phyloP scores from a whole-genome alignment of 768 basidiomycete genomes.

The Pisolithus sp. region DNA sequence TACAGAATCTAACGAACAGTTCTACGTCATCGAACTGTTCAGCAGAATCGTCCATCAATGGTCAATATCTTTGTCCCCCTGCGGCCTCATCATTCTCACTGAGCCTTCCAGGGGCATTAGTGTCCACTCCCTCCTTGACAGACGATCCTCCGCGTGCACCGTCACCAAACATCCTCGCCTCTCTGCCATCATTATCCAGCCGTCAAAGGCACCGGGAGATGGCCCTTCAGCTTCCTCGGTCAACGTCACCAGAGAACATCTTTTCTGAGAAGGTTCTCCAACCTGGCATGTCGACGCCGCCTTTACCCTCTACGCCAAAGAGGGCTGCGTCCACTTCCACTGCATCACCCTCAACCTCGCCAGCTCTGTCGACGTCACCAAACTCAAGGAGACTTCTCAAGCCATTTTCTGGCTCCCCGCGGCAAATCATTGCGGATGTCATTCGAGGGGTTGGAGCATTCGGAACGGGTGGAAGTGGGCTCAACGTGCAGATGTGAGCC shows the following conservation, averaged over 20 bases:
- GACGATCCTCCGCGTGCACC: slow-evolving; percentile 11
- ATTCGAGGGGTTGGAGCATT: slow-evolving; percentile 40
- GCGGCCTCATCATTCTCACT: slow-evolving; percentile 21
- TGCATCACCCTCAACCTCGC: slow-evolving; percentile 5
- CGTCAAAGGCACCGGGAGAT: slow-evolving; percentile 6
- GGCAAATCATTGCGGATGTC: slow-evolving; percentile 30
- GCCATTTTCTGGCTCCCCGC: slow-evolving; percentile 11
- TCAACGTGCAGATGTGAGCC: slow-evolving; percentile 1
- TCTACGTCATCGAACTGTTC: slow-evolving; percentile 16
- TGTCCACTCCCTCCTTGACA: slow-evolving; percentile 3
- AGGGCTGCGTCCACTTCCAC: background rate
- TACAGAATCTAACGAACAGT: slow-evolving; percentile 1
- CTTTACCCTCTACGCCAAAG: background rate
- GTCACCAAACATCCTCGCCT: slow-evolving; percentile 20
- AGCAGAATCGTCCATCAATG: slow-evolving; percentile 5
- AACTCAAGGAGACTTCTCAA: slow-evolving; percentile 8
- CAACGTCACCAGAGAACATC: background rate
- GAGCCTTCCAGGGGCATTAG: slow-evolving; percentile 14
- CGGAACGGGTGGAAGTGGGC: slow-evolving; percentile 3
- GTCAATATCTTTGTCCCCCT: slow-evolving; percentile 17
- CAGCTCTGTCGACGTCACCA: slow-evolving; percentile 1
- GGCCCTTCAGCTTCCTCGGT: slow-evolving; percentile 6
- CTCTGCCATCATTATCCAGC: slow-evolving; percentile 18
- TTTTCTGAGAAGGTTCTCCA: background rate
- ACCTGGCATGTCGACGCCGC: background rate